Evolutionary conservation across 2,329 filamentous ascomycete species (phyloP), one percentile per base, ranked within the genome.

Genomic region (Ploettnerulaceae sp.): DNA sequence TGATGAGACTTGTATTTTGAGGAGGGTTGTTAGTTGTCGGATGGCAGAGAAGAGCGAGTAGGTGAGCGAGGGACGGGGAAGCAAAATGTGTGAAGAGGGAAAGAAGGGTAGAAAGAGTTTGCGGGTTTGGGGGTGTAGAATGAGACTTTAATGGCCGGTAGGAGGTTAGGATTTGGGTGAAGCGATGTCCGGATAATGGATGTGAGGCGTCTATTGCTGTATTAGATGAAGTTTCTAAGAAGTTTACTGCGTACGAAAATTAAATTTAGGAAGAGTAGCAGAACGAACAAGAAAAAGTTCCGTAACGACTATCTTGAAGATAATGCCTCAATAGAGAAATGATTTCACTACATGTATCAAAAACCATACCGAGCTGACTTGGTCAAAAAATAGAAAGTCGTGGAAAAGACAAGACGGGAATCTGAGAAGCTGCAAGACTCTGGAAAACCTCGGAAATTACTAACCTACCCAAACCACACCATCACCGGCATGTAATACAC

Each of bases 381-480:
- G n/a, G n/a, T n/a, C n/a, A n/a, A n/a, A n/a, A n/a, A n/a, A n/a
- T n/a, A n/a, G n/a, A n/a, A n/a, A n/a, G n/a, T n/a, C n/a, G n/a
- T n/a, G 15, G 7, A 21, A 36, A n/a, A 4, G 22, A 15, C 20
- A 36, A 45, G 32, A 41, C 15, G 32, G 24, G n/a, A 14, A 44
- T 17, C 20, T 28, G 6, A 34, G 21, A 25, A 12, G 22, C 11
- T 14, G 15, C 15, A 9, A 14, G 20, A 31, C 18, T 20, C 11
- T 40, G 15, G 33, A 3, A 32, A 37, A 29, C n/a, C 7, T 29
- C 20, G 17, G 45, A 45, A 32, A 20, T 12, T 36, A 63, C 60
- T 52, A 31, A 90, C 88, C 88, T 71, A 95, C 78, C 89, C 89
- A 95, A 34, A 90, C 74, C 41, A 90, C 88, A 52, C 72, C 71